Evolutionary conservation across 148 eudicot genomes (phyloP), one percentile per base, ranked within the genome.

Genomic region (Chenopodium suecicum): DNA sequence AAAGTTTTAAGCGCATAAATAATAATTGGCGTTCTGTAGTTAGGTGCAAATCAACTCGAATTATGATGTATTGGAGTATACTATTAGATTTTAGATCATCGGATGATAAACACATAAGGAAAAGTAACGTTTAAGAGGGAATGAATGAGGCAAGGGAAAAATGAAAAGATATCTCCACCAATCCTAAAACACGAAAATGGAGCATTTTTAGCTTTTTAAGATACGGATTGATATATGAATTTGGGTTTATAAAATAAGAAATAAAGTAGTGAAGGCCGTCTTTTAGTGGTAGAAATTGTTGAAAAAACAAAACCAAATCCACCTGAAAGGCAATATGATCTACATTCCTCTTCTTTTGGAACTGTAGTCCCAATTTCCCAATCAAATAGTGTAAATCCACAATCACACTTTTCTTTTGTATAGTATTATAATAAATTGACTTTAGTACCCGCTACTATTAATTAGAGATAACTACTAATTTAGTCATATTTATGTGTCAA

Each of bases 161-260:
- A 25, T 50, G 10, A 25, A 60, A 73, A 73, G 72, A 29, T 74
- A 50, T 25, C 82, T 89, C 88, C 86, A 83, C 91, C 92, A 90
- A 88, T 89, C 90, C 86, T 81, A 74, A 82, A 80, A 86, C 87
- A 82, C 84, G 63, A 86, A 87, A 83, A 84, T 86, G 85, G 87
- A 77, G 84, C 73, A 62, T 70, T 80, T 62, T 79, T 79, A 44
- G 73, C 77, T 83, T 91, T 88, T 77, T 32, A 37, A 81, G 56
- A 88, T 70, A 70, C 70, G 84, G 48, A 64, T 63, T 46, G 83
- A 58, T 34, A 23, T 62, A 62, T 62, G 22, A 56, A 17, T 14
- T 14, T 2, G 19, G 62, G 62, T 56, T 56, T 56, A 56, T 14
- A 56, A 56, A 56, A 56, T 16, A 19, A 56, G 16, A 56, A 5